phyloP scores from a whole-genome alignment of 441 rosid species.

The California macrophylla region DNA sequence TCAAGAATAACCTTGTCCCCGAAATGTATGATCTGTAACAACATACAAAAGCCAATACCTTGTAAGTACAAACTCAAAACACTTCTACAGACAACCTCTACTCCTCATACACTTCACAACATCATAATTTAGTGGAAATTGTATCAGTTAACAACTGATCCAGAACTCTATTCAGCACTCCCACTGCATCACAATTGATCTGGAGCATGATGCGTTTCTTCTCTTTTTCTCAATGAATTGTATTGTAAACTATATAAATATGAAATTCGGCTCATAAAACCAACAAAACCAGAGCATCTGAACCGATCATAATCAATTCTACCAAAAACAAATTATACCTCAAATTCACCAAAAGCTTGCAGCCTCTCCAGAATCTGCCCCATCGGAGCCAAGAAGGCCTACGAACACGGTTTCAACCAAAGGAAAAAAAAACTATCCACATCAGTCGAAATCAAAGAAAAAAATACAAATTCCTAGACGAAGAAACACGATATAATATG shows the following conservation, averaged over 20 bases:
- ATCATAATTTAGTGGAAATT: not conserved
- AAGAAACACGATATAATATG: constrained; percentile 1
- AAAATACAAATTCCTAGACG: not conserved
- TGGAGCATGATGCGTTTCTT: not conserved
- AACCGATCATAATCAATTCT: not conserved
- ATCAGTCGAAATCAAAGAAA: not conserved
- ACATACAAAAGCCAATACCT: not conserved
- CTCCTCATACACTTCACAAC: not conserved
- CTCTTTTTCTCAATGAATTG: not conserved
- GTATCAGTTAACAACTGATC: not conserved
- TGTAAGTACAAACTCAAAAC: not conserved
- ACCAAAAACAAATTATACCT: constrained; percentile 35
- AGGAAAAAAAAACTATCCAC: not conserved
- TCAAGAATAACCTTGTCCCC: constrained; percentile 8
- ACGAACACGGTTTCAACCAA: constrained; percentile 4
- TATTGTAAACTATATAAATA: too few relatives aligned
- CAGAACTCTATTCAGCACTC: not conserved
- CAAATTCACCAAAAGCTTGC: constrained; percentile 82
- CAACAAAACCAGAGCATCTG: not conserved
- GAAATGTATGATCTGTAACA: constrained; percentile 2
- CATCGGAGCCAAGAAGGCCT: constrained; percentile 87
- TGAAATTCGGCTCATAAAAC: too few relatives aligned
- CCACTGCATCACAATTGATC: not conserved
- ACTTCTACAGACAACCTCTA: not conserved
- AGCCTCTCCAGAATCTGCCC: constrained; percentile 51